Base-by-base conservation (phyloP, 768 basidiomycete species). In the Panus rudis region DNA sequence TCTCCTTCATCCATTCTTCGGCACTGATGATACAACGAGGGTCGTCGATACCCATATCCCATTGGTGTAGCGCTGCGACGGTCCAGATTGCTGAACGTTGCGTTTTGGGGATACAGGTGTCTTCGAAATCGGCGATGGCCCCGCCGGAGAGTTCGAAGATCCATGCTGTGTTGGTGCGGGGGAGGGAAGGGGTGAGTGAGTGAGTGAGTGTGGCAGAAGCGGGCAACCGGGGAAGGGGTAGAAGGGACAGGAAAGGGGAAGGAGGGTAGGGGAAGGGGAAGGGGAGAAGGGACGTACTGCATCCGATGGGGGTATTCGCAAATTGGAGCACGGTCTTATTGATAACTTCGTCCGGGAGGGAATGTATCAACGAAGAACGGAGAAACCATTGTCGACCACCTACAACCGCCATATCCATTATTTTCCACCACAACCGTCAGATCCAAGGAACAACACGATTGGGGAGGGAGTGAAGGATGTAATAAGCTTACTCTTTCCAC, bases 371-470 rank as follows among this genome's bases (percentile, higher is more conserved):
- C 12, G 85, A 77, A 11, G 86, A 89, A 45, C 92, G 88, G 51
- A 94, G 88, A 65, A 83, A 92, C 92, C 92, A 91, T 57, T 89
- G 88, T 34, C 86, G 70, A 7, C 86, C 85, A 31, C 78, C 86
- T 88, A 30, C 54, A 19, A 41, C 8, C 25, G 11, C 37, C 16
- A 10, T 32, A 37, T 12, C 22, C 10, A 45, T 26, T 23, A 47
- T 35, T 43, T 21, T 21, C 2, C 19, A 4, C 7, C 13, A 14
- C 12, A 10, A 21, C 12, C 31, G 11, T 5, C 38, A 20, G 13
- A n/a, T n/a, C n/a, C n/a, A n/a, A n/a, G n/a, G n/a, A 22, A 22
- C 25, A 35, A 35, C 33, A 8, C 7, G 33, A 35, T 8, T 10
- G 8, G 12, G 8, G 21, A 28, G 21, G 32, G 8, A 6, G 4